A percentile compares a stretch with the other conserved stretches of the same genome.
phyloP scores from a whole-genome alignment of 768 basidiomycete species.

The Hortiboletus flavorubellus region DNA sequence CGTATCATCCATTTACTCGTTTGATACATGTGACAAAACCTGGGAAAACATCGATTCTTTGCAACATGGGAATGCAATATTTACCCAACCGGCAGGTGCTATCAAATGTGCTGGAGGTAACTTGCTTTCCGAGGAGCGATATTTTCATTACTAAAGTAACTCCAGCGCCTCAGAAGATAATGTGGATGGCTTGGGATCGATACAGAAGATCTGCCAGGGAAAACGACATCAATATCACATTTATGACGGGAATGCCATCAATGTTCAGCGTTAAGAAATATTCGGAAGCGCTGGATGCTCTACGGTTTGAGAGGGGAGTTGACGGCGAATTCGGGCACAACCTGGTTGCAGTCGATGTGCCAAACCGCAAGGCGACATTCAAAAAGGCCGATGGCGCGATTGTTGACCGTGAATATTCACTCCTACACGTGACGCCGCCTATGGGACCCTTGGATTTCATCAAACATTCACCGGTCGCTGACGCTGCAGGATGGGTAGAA shows the following conservation, averaged over 20 bases:
- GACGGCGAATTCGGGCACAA: conserved; percentile 82
- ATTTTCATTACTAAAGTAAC: conserved; percentile 2
- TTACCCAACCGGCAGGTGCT: conserved; percentile 90
- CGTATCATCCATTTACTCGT: conserved; percentile 91
- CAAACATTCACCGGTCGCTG: conserved; percentile 73
- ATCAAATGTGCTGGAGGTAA: conserved; percentile 93
- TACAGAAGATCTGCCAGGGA: conserved; percentile 59
- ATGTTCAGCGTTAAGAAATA: conserved; percentile 99
- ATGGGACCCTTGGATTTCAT: conserved; percentile 86
- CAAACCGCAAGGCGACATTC: conserved; percentile 81
- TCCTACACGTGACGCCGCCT: conserved; percentile 86
- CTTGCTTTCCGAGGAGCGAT: background rate
- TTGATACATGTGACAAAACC: conserved; percentile 84
- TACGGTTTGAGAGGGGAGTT: conserved; percentile 77
- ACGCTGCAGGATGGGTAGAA: conserved; percentile 85
- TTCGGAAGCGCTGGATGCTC: conserved; percentile 75
- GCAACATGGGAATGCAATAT: conserved; percentile 79
- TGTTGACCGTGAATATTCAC: conserved; percentile 71
- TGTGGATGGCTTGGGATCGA: conserved; percentile 96
- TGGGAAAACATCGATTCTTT: conserved; percentile 81
- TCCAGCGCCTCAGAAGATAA: conserved; percentile 83
- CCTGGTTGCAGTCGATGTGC: conserved; percentile 67
- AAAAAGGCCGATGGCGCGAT: conserved; percentile 69
- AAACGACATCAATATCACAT: conserved; percentile 62
- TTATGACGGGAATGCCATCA: conserved; percentile 87